Conservation (phyloP, 2,329 filamentous ascomycete genomes). For the Diaporthe sp. region DNA sequence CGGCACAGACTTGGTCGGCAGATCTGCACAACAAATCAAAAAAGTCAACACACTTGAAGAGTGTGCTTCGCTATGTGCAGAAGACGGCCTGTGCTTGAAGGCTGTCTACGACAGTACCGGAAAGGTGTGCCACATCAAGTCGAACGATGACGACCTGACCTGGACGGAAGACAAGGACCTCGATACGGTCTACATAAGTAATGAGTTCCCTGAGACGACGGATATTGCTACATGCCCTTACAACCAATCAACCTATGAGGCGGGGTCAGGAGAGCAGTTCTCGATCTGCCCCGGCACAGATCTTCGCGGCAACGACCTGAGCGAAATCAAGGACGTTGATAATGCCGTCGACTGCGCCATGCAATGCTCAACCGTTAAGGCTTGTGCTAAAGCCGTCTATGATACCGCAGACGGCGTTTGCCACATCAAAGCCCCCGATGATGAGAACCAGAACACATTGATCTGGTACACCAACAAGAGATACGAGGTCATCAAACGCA, state of each 20-base stretch:
- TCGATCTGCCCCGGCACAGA: constrained; percentile 19
- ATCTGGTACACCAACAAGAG: constrained; percentile 34
- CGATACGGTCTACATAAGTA: constrained; percentile 19
- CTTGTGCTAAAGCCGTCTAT: constrained; percentile 22
- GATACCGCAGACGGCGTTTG: not conserved
- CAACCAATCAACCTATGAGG: constrained; percentile 2
- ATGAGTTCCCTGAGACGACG: constrained; percentile 5
- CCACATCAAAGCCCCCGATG: constrained; percentile 15
- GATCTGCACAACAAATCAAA: not conserved
- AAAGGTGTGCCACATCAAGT: constrained; percentile 25
- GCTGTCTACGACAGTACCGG: constrained; percentile 24
- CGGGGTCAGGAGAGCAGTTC: not conserved
- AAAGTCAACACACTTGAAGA: not conserved
- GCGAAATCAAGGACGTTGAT: not conserved
- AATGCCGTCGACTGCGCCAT: constrained; percentile 11
- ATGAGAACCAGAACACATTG: constrained; percentile 27
- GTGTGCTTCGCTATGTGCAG: constrained; percentile 32
- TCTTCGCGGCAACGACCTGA: constrained; percentile 6
- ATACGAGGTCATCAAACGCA: constrained; percentile 15
- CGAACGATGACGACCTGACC: constrained; percentile 3
- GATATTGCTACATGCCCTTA: constrained; percentile 24
- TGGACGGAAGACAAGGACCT: not conserved
- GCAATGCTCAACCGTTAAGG: not conserved
- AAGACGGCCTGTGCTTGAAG: constrained; percentile 9
- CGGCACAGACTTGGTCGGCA: not conserved